Base-by-base conservation (phyloP, 352 stramenopile species). In the Elongisporangium undulatum region DNA sequence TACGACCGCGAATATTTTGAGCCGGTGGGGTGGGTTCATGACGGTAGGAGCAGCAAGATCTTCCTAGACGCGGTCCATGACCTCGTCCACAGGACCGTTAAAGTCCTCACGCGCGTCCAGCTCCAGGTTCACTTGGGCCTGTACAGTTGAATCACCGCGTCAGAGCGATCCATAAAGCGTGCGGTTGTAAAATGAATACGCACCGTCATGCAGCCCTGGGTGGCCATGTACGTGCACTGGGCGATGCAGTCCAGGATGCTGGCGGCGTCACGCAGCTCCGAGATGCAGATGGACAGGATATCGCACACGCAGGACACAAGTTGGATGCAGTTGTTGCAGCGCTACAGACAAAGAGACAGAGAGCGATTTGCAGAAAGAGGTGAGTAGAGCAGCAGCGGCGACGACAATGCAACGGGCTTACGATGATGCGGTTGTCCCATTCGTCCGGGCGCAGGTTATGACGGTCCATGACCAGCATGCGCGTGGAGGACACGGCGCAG, bases 271-370 rank as follows among this genome's bases (percentile, higher is more conserved):
- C 66, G 58, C 23, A 81, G 56, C 29, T 80, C 72, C 15, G 82
- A 77, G 55, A 95, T 81, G 64, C 83, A 95, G 23, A 92, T 79
- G n/a, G 73, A 69, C 19, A 97, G 66, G 63, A 82, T 83, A 54
- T 83, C 77, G 64, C 86, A 96, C 17, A 97, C 53, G 57, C 85
- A 80, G 41, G 76, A 86, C 15, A 70, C 62, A 54, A 87, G 34
- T 67, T 97, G 89, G 49, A 98, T 87, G 74, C 92, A 98, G 74
- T 98, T 98, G 66, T 94, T 97, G 75, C 82, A 98, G 55, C 92
- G 86, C 82, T 92, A 59, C 12, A 23, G n/a, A 51, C 51, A 19
- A 54, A 21, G 56, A 63, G 26, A 52, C 55, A 16, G 67, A 17
- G 39, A 22, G 26, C 53, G 16, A 54, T 45, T 6, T 24, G 62